Evolutionary conservation across 305 asterid genomes (phyloP).

Genomic region (Galium porrigens): DNA sequence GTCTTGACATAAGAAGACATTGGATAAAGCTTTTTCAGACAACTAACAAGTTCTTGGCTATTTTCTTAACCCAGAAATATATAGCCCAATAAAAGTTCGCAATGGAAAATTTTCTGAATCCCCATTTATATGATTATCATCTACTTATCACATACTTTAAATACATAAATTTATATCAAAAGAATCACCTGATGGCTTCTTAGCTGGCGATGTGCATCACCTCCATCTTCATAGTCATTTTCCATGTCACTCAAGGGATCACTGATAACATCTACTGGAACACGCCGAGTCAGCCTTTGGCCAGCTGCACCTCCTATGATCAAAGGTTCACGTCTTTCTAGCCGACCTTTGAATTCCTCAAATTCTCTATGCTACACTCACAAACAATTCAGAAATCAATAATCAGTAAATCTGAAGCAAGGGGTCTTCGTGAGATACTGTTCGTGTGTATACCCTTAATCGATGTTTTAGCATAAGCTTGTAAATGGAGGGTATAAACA

Average conservation of each 20-base stretch:
- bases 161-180: background rate
- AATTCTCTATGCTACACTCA: conserved; percentile 73
- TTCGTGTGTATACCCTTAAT: conserved; percentile 35
- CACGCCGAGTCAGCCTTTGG: conserved; percentile 49
- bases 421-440: background rate
- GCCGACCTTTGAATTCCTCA: conserved; percentile 68
- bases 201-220: conserved; percentile 46
- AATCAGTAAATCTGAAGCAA: conserved; percentile 13
- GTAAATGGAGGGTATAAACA: conserved; percentile 76
- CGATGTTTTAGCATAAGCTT: conserved; percentile 80
- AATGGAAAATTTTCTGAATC: too few species aligned
- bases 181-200: conserved; percentile 53
- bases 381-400: conserved; percentile 8
- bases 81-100: background rate
- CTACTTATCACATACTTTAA: background rate
- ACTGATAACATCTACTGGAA: conserved; percentile 75
- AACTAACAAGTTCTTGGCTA: background rate
- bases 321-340: conserved; percentile 60
- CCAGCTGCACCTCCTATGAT: conserved; percentile 46
- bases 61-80: background rate
- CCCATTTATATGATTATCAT: background rate
- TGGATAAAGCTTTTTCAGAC: background rate
- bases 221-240: conserved; percentile 49
- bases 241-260: conserved; percentile 84
- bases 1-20: background rate